Conservation (phyloP, 2,329 filamentous ascomycete genomes). For the Aureobasidium sp. region DNA sequence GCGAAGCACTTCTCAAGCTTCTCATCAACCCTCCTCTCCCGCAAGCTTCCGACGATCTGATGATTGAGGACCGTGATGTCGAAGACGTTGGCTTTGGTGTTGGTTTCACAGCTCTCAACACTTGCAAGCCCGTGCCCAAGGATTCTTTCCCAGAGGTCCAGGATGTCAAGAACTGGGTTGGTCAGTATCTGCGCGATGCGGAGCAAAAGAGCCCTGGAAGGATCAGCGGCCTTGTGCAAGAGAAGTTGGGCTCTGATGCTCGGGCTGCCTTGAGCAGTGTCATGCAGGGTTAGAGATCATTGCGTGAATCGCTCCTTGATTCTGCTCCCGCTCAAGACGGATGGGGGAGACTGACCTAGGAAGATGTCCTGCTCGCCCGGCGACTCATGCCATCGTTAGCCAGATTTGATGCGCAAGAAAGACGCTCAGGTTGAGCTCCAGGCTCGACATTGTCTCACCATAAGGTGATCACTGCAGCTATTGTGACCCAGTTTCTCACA, state of each 20-base stretch:
- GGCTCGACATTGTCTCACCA: too few relatives aligned
- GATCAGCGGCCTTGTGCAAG: constrained; percentile 63
- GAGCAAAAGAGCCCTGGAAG: constrained; percentile 66
- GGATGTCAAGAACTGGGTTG: constrained; percentile 77
- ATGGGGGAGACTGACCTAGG: too few relatives aligned
- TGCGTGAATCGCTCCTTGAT: too few relatives aligned
- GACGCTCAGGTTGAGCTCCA: too few relatives aligned
- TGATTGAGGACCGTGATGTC: constrained; percentile 80
- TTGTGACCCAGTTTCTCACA: too few relatives aligned
- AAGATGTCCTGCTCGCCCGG: too few relatives aligned
- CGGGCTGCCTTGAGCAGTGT: constrained; percentile 35
- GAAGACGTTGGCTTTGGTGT: constrained; percentile 94
- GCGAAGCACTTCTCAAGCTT: constrained; percentile 79
- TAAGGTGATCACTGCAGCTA: too few relatives aligned
- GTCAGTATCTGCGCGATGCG: constrained; percentile 67
- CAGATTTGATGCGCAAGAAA: too few relatives aligned
- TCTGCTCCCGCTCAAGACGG: too few relatives aligned
- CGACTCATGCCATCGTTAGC: too few relatives aligned
- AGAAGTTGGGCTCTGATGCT: constrained; percentile 51
- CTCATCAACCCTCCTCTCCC: constrained; percentile 79
- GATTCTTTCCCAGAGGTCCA: constrained; percentile 84
- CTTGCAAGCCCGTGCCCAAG: constrained; percentile 64
- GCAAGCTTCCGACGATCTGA: constrained; percentile 54
- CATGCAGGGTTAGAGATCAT: constrained; percentile 28
- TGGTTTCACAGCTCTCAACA: constrained; percentile 89